A percentile compares a stretch with the other conserved stretches of the same genome.
Conservation (phyloP, 176 grass and related monocot species). For the Otatea glauca region DNA sequence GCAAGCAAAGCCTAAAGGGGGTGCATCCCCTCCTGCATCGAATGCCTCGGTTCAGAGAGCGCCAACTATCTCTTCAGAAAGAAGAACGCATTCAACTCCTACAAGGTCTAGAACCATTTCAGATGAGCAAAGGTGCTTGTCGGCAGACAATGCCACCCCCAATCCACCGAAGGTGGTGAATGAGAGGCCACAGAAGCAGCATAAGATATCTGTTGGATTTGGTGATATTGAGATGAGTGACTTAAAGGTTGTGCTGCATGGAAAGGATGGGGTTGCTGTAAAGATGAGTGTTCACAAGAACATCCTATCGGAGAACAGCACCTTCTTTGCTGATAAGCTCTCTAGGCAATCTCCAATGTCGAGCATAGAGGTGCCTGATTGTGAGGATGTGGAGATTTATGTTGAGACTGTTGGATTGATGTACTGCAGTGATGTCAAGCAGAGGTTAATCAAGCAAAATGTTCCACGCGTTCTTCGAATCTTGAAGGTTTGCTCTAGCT, state of each 20-base stretch:
- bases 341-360: constrained; percentile 62
- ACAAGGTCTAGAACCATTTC: constrained; percentile 53
- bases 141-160: constrained; percentile 32
- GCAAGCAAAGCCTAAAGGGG: constrained; percentile 52
- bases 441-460: constrained; percentile 82
- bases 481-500: constrained; percentile 62
- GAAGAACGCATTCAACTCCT: constrained; percentile 49
- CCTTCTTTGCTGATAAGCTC: constrained; percentile 70
- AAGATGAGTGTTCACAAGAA: constrained; percentile 82
- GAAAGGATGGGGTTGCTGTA: constrained; percentile 69
- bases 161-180: constrained; percentile 47
- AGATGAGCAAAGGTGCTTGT: constrained; percentile 37
- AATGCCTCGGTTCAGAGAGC: constrained; percentile 70
- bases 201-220: constrained; percentile 82
- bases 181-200: constrained; percentile 60
- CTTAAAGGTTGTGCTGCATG: constrained; percentile 71
- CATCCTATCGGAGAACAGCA: constrained; percentile 70
- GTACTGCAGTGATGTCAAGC: constrained; percentile 88
- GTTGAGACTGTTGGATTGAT: constrained; percentile 90
- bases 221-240: constrained; percentile 66
- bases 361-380: constrained; percentile 68
- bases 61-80: constrained; percentile 49
- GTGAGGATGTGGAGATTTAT: constrained; percentile 91
- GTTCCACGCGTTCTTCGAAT: constrained; percentile 78
- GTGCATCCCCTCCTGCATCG: constrained; percentile 56